A percentile compares a stretch with the other conserved stretches of the same genome.
Conservation (phyloP, 2,329 filamentous ascomycete genomes). For the Epicoccum nigrum region DNA sequence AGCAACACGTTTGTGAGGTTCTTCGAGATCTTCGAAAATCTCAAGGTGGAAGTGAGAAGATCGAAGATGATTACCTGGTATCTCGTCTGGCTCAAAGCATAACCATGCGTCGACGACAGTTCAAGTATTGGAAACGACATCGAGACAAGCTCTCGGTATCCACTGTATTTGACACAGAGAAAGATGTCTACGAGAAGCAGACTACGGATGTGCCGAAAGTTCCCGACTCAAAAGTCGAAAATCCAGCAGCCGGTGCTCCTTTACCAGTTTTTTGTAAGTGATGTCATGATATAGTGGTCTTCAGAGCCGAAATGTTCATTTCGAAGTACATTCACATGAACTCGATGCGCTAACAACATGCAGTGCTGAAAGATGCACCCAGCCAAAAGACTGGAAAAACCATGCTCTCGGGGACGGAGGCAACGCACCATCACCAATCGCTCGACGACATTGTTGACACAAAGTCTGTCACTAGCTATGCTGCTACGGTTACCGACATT, state of each 20-base stretch:
- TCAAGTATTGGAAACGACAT: constrained; percentile 48
- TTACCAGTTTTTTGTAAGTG: constrained; percentile 3
- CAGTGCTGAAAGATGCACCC: constrained; percentile 23
- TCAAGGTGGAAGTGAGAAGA: constrained; percentile 9
- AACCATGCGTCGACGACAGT: constrained; percentile 45
- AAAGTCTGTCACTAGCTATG: constrained; percentile 46
- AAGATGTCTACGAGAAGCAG: neutral
- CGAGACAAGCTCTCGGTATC: constrained; percentile 43
- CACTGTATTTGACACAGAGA: constrained; percentile 34
- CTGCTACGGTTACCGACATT: constrained; percentile 44
- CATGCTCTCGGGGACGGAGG: constrained; percentile 47
- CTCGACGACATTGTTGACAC: constrained; percentile 46
- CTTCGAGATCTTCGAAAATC: constrained; percentile 31
- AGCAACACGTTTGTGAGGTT: constrained; percentile 38
- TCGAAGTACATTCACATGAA: neutral
- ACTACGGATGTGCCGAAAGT: constrained; percentile 10
- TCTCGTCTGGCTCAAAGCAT: constrained; percentile 38
- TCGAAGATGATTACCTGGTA: constrained; percentile 30
- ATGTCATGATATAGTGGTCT: neutral
- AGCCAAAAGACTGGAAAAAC: constrained; percentile 45
- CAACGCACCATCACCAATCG: constrained; percentile 45
- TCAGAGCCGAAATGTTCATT: neutral
- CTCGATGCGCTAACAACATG: neutral
- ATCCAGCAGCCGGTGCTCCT: constrained; percentile 1
- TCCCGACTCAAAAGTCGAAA: constrained; percentile 24